phyloP scores from a whole-genome alignment of 2,329 filamentous ascomycete genomes.

The Alternaria dauci region DNA sequence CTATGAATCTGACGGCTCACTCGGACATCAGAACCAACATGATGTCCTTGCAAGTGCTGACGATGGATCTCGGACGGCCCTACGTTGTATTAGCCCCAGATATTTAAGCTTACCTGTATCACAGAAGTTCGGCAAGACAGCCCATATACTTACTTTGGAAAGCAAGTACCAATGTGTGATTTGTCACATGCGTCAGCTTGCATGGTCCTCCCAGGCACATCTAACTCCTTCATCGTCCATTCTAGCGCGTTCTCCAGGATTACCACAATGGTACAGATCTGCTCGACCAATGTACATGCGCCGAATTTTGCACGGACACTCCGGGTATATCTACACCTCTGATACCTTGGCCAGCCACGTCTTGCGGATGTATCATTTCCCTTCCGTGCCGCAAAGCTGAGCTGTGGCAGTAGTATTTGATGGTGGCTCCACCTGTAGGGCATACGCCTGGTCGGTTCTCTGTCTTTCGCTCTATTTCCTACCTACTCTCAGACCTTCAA shows the following conservation, averaged over 20 bases:
- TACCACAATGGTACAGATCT: neutral
- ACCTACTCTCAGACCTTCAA: constrained; percentile 4
- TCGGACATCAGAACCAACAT: too few relatives aligned
- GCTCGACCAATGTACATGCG: constrained; percentile 7
- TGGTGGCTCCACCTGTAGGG: neutral
- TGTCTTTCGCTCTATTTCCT: constrained; percentile 6
- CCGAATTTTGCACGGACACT: constrained; percentile 5
- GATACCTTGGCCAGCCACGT: neutral
- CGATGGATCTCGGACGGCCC: neutral
- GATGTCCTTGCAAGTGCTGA: too few relatives aligned
- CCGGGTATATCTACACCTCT: neutral
- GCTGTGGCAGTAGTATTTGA: constrained; percentile 12
- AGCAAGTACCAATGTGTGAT: constrained; percentile 4
- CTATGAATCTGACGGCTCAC: too few relatives aligned
- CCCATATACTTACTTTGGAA: neutral
- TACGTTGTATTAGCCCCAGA: neutral
- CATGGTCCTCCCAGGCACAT: neutral
- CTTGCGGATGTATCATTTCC: neutral
- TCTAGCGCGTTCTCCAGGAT: neutral
- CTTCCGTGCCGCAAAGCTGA: constrained; percentile 5
- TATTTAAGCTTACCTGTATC: constrained; percentile 1
- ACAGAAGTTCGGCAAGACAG: neutral
- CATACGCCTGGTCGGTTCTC: neutral
- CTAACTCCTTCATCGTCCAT: neutral
- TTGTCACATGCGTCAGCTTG: neutral